Evolutionary conservation across 305 asterid genomes (phyloP), one percentile per base, ranked within the genome.

Genomic region (Plantago rigida): DNA sequence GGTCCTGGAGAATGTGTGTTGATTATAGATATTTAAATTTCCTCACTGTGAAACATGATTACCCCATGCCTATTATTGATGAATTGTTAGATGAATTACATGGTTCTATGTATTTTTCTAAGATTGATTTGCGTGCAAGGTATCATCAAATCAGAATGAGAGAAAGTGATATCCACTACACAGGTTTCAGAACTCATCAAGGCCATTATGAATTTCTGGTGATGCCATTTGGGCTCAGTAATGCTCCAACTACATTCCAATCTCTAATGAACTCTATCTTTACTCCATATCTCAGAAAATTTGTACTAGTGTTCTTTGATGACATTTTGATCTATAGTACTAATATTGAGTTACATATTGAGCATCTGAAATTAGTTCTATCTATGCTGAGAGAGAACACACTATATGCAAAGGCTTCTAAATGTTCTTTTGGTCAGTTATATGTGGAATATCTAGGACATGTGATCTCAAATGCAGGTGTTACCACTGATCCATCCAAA

Each of bases 171-270:
- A 51, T 67, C 3, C 22, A 13, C 5, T 58, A 49, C 7, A 57
- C 45, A 10, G 19, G 17, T 12, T 51, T 51, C 34, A 1, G 55
- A 9, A 66, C 71, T 17, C 42, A 66, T 47, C 47, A 29, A 5
- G 52, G 65, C 9, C 59, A 57, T 24, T 48, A 66, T 12, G 56
- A 51, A 17, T 17, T 51, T 8, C 0, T 15, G 9, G 56, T 51
- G 0, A 51, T 51, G 12, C 56, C 56, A 0, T 58, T 2, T 28
- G 50, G 22, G 22, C 13, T 31, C 0, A 58, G 11, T 1, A 39
- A 58, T 14, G 12, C 34, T 0, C 56, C 34, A 2, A 36, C 31
- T 36, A 51, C 56, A 1, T 22, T 22, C 2, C 26, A 22, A 22
- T 22, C 26, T 1, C 2, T 22, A 22, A 22, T 22, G 26, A 22